Base-by-base conservation (phyloP, 2,329 filamentous ascomycete species). In the Pseudogymnoascus sp. region DNA sequence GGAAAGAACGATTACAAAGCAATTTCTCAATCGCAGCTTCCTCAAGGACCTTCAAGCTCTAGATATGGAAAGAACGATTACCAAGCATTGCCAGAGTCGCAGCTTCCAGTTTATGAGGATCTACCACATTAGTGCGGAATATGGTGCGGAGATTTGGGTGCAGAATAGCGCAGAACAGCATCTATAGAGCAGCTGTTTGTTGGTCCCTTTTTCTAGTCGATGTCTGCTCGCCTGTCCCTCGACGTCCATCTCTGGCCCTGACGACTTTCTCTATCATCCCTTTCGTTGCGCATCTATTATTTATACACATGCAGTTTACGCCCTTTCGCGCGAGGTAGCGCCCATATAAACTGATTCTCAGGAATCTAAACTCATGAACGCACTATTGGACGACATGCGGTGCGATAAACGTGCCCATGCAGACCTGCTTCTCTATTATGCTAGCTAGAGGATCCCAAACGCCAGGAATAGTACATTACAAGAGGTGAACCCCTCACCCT, bases 371-470 rank as follows among this genome's bases (percentile, higher is more conserved):
- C 6, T 11, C 35, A n/a, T 10, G 4, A 23, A 44, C 11, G 10
- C 10, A 56, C 15, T 21, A 9, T 5, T 7, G 29, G 50, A 5
- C 10, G 17, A 33, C 1, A 15, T 19, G 13, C 5, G 2, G 17
- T 56, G 29, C 10, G 50, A 56, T 21, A 56, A 33, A 56, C 50
- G 50, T 56, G 50, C 29, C 50, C 50, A 56, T 56, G 59, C 59
- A 60, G 33, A 60, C 59, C 59, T 60, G 59, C 37, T 38, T 60
- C 59, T 60, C 59, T 60, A 60, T 60, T 60, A 60, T 60, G 59
- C 59, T 60, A 60, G 37, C 37, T 38, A 42, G 37, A 42, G 33
- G 33, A 42, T 60, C 59, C 59, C 26, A 56, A 60, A 60, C 59
- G 59, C 59, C 59, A 60, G 37, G 37, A 60, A 60, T 60, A 60